These are phyloP conservation scores for Phytophthora uliginosa DNA, from an alignment of 352 stramenopile genomes.

Conservation along the genomic window DNA sequence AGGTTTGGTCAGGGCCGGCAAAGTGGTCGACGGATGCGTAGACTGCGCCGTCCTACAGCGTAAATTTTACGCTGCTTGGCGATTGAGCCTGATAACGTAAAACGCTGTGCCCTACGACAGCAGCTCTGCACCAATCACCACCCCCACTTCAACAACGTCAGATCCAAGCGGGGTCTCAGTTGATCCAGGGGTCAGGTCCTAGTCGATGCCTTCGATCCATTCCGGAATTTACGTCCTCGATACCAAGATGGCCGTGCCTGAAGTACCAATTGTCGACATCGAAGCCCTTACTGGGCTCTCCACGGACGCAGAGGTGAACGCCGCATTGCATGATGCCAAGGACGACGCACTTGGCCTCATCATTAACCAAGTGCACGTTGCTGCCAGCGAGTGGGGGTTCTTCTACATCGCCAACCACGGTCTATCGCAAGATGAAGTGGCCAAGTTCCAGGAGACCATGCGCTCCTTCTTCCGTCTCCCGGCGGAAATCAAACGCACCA, in stretches of 20 bases:
- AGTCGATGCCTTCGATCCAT: background rate
- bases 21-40: no score
- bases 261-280: conserved; percentile 65
- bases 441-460: conserved; percentile 72
- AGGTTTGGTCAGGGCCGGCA: no score
- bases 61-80: no score
- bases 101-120: background rate
- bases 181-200: background rate
- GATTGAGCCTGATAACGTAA: no score
- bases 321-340: conserved; percentile 14
- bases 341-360: conserved; percentile 27
- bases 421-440: conserved; percentile 63
- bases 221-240: background rate
- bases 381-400: conserved; percentile 85
- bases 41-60: no score
- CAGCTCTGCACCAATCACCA: background rate
- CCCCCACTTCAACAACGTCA: background rate
- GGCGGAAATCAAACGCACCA: conserved; percentile 49
- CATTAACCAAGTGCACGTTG: conserved; percentile 52
- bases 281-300: conserved; percentile 46
- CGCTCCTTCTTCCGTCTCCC: conserved; percentile 87
- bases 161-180: background rate
- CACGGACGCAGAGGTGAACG: conserved; percentile 40
- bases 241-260: conserved; percentile 22
- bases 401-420: conserved; percentile 94